Percentiles rank a stretch among this genome's conserved stretches.
Evolutionary conservation across 495 filamentous ascomycete species (phyloP).

Genomic region (Sordaria brevicollis): DNA sequence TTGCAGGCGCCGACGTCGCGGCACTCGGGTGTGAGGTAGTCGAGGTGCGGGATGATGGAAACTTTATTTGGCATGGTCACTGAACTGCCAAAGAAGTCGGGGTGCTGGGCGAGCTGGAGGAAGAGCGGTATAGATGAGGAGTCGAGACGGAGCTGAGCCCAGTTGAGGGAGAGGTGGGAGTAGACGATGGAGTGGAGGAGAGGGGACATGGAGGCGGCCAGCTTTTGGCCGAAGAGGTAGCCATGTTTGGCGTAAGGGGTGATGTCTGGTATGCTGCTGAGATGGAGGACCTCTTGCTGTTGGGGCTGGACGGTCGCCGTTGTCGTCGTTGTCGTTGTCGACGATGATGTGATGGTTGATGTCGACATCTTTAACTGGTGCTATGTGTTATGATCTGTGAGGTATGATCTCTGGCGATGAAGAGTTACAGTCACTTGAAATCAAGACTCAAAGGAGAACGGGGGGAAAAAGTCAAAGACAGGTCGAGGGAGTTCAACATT

Average conservation of each 20-base stretch:
- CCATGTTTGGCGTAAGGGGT: slow-evolving; percentile 35
- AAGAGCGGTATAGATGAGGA: slow-evolving; percentile 38
- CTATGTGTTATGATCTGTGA: not conserved
- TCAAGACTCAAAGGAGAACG: not conserved
- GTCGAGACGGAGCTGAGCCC: slow-evolving; percentile 49
- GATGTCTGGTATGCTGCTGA: slow-evolving; percentile 2
- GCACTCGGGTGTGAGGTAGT: slow-evolving; percentile 57
- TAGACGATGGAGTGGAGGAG: slow-evolving; percentile 59
- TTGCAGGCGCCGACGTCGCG: slow-evolving; percentile 62
- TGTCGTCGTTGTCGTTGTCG: not conserved
- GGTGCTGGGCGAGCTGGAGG: slow-evolving; percentile 20
- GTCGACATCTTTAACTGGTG: not conserved
- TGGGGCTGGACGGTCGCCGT: not conserved
- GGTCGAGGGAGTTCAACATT: not conserved
- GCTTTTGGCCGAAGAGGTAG: slow-evolving; percentile 45
- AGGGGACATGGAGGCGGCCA: slow-evolving; percentile 59
- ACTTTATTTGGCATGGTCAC: slow-evolving; percentile 74
- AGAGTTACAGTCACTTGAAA: not conserved
- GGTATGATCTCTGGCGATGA: not conserved
- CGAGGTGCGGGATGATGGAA: slow-evolving; percentile 54
- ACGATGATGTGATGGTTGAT: not conserved
- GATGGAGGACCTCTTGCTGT: not conserved
- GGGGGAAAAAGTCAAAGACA: not conserved
- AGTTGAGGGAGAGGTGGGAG: slow-evolving; percentile 45
- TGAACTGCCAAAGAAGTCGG: slow-evolving; percentile 38